A percentile compares a stretch with the other conserved stretches of the same genome.
Evolutionary conservation across 345 rosid species (phyloP).

Genomic region (Noccaea bulbosa): DNA sequence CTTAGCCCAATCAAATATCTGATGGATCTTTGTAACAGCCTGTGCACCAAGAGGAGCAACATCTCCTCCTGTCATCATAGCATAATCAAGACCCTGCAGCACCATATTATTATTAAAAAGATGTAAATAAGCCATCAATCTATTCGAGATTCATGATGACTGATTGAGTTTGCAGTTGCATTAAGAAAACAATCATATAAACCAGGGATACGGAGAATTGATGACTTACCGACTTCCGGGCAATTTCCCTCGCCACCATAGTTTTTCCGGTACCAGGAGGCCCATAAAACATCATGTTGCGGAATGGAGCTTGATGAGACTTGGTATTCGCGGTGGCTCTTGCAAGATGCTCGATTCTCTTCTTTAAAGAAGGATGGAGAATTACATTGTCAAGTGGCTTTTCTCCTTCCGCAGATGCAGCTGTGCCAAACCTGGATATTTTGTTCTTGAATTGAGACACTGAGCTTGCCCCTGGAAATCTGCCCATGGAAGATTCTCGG

Average conservation of each 20-base stretch:
- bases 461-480: constrained; percentile 71
- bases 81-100: constrained; percentile 88
- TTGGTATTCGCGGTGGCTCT: constrained; percentile 92
- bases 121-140: background rate
- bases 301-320: constrained; percentile 89
- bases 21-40: constrained; percentile 95
- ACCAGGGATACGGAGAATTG: background rate
- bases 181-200: background rate
- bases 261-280: constrained; percentile 99
- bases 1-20: constrained; percentile 98
- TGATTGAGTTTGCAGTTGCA: background rate
- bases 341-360: constrained; percentile 89
- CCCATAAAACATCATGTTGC: constrained; percentile 97
- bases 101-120: constrained; percentile 12
- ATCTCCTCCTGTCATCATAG: constrained; percentile 99
- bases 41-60: constrained; percentile 94
- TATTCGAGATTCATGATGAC: background rate
- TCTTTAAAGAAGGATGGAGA: constrained; percentile 86
- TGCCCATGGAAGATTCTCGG: constrained; percentile 88
- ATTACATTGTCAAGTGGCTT: constrained; percentile 65
- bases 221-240: constrained; percentile 78
- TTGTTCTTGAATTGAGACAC: constrained; percentile 58
- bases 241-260: constrained; percentile 94
- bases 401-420: constrained; percentile 51
- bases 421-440: constrained; percentile 36